Percentiles rank a stretch among this genome's conserved stretches.
Conservation (phyloP, 257 asterid genomes). For the Salvia splendens region DNA sequence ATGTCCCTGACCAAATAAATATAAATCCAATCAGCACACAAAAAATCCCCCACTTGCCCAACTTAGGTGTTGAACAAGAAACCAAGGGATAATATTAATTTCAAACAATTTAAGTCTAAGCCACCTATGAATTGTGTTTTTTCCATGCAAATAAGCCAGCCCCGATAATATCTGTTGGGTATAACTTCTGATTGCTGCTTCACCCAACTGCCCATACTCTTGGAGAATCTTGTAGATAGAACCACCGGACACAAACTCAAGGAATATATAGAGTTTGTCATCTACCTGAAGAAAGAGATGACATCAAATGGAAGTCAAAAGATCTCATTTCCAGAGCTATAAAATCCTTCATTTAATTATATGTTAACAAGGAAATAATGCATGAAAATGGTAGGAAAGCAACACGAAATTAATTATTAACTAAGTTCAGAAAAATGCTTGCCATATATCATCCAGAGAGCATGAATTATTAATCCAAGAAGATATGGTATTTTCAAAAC, state of each 20-base stretch:
- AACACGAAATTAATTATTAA: neutral
- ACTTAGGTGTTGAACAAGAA: conserved; percentile 20
- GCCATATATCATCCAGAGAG: conserved; percentile 20
- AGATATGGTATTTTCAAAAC: neutral
- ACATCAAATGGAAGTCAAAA: conserved; percentile 19
- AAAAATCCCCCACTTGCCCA: conserved; percentile 3
- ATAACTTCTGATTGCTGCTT: conserved; percentile 57
- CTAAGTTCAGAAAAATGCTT: conserved; percentile 23
- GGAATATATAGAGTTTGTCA: conserved; percentile 58
- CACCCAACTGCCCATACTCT: conserved; percentile 70
- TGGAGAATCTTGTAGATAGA: conserved; percentile 63
- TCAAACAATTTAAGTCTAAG: conserved; percentile 24
- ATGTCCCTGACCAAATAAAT: conserved; percentile 56
- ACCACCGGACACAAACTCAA: conserved; percentile 76
- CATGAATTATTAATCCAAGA: conserved; percentile 3
- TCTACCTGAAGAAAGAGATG: conserved; percentile 43
- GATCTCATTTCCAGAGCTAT: conserved; percentile 16
- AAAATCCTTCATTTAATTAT: conserved; percentile 25
- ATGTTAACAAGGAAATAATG: conserved; percentile 22
- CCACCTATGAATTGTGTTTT: conserved; percentile 65
- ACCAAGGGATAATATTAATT: neutral
- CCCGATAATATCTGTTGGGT: conserved; percentile 65
- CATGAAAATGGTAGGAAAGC: conserved; percentile 1
- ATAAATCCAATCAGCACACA: neutral
- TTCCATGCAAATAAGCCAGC: conserved; percentile 62